Evolutionary conservation across 2,329 filamentous ascomycete species (phyloP), one percentile per base, ranked within the genome.

Genomic region (Pyricularia grisea): DNA sequence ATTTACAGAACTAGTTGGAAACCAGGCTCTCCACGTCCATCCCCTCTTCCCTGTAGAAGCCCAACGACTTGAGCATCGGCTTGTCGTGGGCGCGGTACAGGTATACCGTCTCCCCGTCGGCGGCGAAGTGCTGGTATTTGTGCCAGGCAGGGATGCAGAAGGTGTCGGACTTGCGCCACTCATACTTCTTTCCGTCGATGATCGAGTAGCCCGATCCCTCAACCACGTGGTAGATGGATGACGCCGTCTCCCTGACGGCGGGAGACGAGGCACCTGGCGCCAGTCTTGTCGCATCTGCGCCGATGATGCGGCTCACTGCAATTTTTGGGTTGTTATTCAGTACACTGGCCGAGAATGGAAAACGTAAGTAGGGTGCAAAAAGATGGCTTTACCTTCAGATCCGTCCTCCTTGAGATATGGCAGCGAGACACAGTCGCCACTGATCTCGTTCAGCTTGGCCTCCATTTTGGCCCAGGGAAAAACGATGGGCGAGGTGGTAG

Each of bases 101-200:
- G 72, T 87, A 87, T 0, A 81, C 81, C 0, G 75, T 72, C 2
- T 69, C 70, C 1, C 69, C 67, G 1, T 69, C 72, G 14, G 74
- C 74, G 1, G 83, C 81, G 68, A 80, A 79, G 71, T 86, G 83
- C 72, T 84, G 78, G 70, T 83, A 85, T 14, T 70, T 73, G 67
- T 84, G 75, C 85, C 85, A 87, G 0, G 83, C 74, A 0, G 85
- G 85, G 14, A 87, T 77, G 70, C 82, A 84, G 70, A 87, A 87
- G 0, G 83, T 87, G 73, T 87, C 85, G 2, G 83, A 81, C 60
- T 78, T 73, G 69, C 81, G 80, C 84, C 85, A 87, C 0, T 67
- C 28, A 30, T 81, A 72, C 3, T 68, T 74, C 66, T 78, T 71
- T 0, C 76, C 80, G 2, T 77, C 78, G 61, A 87, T 79, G 0